phyloP scores from a whole-genome alignment of 2,329 filamentous ascomycete genomes.

The Aspergillus sp. region DNA sequence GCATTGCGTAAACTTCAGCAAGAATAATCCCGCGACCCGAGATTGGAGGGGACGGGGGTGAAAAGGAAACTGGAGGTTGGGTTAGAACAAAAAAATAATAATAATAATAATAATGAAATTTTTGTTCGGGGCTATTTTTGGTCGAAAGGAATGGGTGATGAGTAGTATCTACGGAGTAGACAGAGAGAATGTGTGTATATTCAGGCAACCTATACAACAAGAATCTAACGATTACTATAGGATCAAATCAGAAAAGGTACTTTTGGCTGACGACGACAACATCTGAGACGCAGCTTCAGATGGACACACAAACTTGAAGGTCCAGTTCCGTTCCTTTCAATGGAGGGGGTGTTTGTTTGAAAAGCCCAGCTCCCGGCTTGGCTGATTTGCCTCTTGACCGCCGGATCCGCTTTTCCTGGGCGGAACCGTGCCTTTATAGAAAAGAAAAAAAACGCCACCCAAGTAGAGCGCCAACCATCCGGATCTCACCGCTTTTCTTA shows the following conservation, averaged over 20 bases:
- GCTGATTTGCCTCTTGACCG: slow-evolving; percentile 12
- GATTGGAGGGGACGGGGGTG: not conserved
- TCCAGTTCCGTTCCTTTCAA: not conserved
- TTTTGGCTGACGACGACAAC: slow-evolving; percentile 1
- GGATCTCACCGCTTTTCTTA: slow-evolving; percentile 26
- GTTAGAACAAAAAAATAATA: not conserved
- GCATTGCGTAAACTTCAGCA: slow-evolving; percentile 18
- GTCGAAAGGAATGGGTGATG: not conserved
- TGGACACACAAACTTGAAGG: not conserved
- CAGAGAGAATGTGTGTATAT: not conserved
- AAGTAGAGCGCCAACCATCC: slow-evolving; percentile 10
- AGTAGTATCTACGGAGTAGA: not conserved
- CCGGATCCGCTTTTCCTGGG: slow-evolving; percentile 7
- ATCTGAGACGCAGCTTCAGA: not conserved
- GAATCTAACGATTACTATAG: not conserved
- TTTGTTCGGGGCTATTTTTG: not conserved
- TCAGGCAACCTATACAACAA: not conserved
- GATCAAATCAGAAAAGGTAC: not conserved
- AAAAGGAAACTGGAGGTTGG: not conserved
- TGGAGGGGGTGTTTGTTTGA: not conserved
- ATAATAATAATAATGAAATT: not conserved
- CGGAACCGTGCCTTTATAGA: slow-evolving; percentile 6
- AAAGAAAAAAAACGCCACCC: not conserved
- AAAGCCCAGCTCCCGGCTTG: not conserved
- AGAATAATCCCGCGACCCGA: slow-evolving; percentile 1